Conservation (phyloP, 176 grass and related monocot species). For the Carex pumila region DNA sequence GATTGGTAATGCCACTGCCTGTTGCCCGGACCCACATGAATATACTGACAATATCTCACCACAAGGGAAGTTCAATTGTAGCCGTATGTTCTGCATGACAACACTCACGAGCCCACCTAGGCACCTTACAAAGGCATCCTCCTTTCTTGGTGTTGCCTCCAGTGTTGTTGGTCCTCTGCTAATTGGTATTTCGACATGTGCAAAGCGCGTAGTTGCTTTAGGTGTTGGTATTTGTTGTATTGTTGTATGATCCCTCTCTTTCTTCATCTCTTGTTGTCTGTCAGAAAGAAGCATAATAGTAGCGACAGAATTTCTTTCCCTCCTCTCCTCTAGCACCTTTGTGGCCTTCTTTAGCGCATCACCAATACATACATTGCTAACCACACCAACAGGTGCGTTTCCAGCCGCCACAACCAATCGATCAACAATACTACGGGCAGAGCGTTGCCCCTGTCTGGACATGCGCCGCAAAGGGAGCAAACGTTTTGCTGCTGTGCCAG, state of each 20-base stretch:
- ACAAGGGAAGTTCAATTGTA: slow-evolving; percentile 48
- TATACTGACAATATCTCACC: slow-evolving; percentile 82
- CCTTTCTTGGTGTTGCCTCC: slow-evolving; percentile 8
- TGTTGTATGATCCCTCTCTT: slow-evolving; percentile 11
- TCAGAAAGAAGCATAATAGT: slow-evolving; percentile 95
- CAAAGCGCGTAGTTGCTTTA: slow-evolving; percentile 41
- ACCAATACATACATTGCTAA: slow-evolving; percentile 33
- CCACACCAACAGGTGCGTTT: slow-evolving; percentile 25
- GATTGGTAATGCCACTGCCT: slow-evolving; percentile 14
- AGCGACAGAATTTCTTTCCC: slow-evolving; percentile 73
- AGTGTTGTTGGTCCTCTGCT: slow-evolving; percentile 24
- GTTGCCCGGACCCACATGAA: slow-evolving; percentile 48
- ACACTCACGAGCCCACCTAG: slow-evolving; percentile 79
- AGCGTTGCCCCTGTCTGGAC: slow-evolving; percentile 72
- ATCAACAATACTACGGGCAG: slow-evolving; percentile 73
- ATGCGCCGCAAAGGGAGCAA: slow-evolving; percentile 71
- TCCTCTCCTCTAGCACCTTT: slow-evolving; percentile 84
- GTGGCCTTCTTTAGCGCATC: slow-evolving; percentile 87
- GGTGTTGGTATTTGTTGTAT: slow-evolving; percentile 7
- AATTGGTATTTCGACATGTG: slow-evolving; percentile 83
- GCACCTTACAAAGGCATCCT: slow-evolving; percentile 72
- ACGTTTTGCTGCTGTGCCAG: slow-evolving; percentile 61
- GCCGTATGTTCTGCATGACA: slow-evolving; percentile 77
- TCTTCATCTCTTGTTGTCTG: slow-evolving; percentile 34
- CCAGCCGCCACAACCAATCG: slow-evolving; percentile 53